Evolutionary conservation across 345 rosid species (phyloP), one percentile per base, ranked within the genome.

Genomic region (Stellera chamaejasme): DNA sequence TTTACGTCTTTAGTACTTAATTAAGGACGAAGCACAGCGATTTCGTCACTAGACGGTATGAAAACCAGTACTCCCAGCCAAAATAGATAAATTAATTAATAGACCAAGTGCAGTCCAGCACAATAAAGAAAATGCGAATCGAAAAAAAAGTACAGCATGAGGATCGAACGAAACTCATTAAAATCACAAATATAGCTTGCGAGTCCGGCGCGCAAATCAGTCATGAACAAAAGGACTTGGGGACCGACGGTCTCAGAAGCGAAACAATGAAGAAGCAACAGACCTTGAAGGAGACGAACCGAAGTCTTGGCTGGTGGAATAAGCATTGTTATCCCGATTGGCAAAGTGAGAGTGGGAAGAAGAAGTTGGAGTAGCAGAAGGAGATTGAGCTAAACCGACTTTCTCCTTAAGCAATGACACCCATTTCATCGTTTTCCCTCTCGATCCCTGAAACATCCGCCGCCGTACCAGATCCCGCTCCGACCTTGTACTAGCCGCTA

Each of bases 321-420:
- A 32, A 58, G 65, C 84, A 69, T 61, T 66, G 62, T 49, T 55
- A 12, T 63, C 71, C 69, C 52, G 74, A 68, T 62, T 69, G 15
- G 75, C 50, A 26, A 73, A 52, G 41, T 79, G 69, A 25, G 86
- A 59, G 52, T 81, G 65, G 36, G 81, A 61, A 57, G 84, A 68
- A 60, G 82, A 57, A 14, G 76, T 10, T 56, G 73, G 48, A 12
- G 59, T 46, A 48, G 84, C 10, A 48, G 78, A 54, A 41, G 87
- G 75, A 53, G 92, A 77, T 74, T 82, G 92, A 72, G 92, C 66
- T 67, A 89, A 81, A 27, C 97, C 97, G 60, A 89, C 95, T 79
- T 82, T 89, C 82, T 86, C 95, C 87, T 90, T 84, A 69, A 90
- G 92, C 97, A 90, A 80, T 72, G 95, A 66, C 65, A 66, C 83